Conservation (phyloP, 1,139 yeast species). For the Lodderomyces beijingensis region DNA sequence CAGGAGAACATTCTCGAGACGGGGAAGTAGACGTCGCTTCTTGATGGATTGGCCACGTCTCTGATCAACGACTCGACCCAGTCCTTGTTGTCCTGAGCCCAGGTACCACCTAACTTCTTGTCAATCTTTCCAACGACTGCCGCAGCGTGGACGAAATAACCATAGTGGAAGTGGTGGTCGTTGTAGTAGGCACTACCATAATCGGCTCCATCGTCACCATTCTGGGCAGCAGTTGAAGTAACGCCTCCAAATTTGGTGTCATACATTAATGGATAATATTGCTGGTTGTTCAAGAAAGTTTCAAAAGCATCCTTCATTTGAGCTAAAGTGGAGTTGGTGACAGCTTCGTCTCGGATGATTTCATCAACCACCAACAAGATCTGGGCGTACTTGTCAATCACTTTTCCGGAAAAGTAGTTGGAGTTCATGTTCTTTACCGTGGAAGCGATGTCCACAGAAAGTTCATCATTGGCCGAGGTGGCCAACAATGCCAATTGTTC, state of each 20-base stretch:
- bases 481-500: slow-evolving; percentile 53
- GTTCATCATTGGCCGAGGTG: slow-evolving; percentile 51
- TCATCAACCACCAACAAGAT: slow-evolving; percentile 61
- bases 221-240: slow-evolving; percentile 56
- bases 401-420: slow-evolving; percentile 66
- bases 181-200: slow-evolving; percentile 69
- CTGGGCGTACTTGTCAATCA: slow-evolving; percentile 72
- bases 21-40: slow-evolving; percentile 62
- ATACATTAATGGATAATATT: slow-evolving; percentile 58
- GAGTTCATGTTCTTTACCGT: slow-evolving; percentile 48
- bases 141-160: slow-evolving; percentile 73
- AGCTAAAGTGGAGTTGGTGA: slow-evolving; percentile 44
- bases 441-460: slow-evolving; percentile 50
- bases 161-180: slow-evolving; percentile 82
- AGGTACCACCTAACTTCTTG: slow-evolving; percentile 40
- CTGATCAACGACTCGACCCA: slow-evolving; percentile 37
- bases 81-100: slow-evolving; percentile 57
- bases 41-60: slow-evolving; percentile 74
- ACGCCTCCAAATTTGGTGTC: slow-evolving; percentile 67
- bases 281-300: slow-evolving; percentile 46
- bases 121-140: slow-evolving; percentile 71
- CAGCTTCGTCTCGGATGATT: slow-evolving; percentile 50
- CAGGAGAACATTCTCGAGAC: slow-evolving; percentile 75
- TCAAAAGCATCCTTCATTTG: slow-evolving; percentile 52
- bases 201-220: slow-evolving; percentile 38